Conservation (phyloP, 192 early-diverging fungal genomes). For the Gamsiella multidivaricata region DNA sequence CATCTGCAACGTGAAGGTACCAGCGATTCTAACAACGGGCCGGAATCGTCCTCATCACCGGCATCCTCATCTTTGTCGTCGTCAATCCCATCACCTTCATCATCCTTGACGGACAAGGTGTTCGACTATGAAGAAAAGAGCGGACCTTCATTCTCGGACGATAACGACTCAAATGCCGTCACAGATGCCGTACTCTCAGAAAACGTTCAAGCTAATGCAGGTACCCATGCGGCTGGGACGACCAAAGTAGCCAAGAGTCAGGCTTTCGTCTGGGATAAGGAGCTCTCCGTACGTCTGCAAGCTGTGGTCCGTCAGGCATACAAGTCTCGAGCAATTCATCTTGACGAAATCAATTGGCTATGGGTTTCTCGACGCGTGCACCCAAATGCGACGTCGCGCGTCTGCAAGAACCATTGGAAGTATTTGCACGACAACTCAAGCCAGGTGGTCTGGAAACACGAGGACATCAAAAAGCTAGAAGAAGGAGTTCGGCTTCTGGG, state of each 20-base stretch:
- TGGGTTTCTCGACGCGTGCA: conserved; percentile 27
- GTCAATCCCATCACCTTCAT: not conserved
- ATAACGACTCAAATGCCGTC: not conserved
- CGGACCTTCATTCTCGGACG: not conserved
- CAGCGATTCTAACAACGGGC: not conserved
- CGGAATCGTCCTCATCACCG: too few relatives aligned
- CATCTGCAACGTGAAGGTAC: not conserved
- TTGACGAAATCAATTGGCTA: conserved; percentile 42
- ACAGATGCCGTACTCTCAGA: not conserved
- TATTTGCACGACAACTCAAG: conserved; percentile 10
- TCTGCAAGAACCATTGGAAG: conserved; percentile 42
- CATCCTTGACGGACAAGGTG: not conserved
- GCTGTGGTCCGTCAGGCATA: conserved; percentile 19
- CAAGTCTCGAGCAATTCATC: conserved; percentile 12
- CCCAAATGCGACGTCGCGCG: conserved; percentile 7
- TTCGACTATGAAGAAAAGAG: not conserved
- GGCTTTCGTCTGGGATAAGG: conserved; percentile 36
- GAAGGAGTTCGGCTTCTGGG: conserved; percentile 37
- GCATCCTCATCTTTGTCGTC: not conserved
- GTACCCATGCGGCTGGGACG: too few relatives aligned
- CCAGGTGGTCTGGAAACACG: conserved; percentile 21
- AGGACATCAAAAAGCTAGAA: conserved; percentile 29
- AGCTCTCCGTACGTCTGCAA: conserved; percentile 33
- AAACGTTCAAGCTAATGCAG: too few relatives aligned
- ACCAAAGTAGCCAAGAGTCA: not conserved